Evolutionary conservation across 768 basidiomycete species (phyloP), one percentile per base, ranked within the genome.

Genomic region (Albatrellus ellisii): DNA sequence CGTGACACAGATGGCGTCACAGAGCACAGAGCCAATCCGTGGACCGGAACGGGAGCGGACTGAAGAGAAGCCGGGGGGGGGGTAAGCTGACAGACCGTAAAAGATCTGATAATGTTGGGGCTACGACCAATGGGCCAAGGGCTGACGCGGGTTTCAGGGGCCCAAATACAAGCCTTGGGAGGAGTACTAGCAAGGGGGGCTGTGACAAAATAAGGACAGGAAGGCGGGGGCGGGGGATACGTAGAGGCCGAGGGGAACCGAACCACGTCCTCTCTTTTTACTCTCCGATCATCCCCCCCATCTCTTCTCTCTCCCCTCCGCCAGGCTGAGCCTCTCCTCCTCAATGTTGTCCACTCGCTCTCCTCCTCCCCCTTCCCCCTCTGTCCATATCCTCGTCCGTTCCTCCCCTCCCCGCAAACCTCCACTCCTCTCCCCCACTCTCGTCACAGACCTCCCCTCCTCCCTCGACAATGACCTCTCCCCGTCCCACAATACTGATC

Each of bases 261-360:
- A 20, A 32, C 31, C 2, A 18, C 52, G 38, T n/a, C 43, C 44
- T 28, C 32, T 44, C 14, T 43, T 38, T 7, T 21, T 33, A 10
- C 39, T 39, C 38, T 22, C 32, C 18, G 37, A 35, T 34, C 27
- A 43, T 42, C 39, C 46, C 5, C 36, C 49, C 29, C 41, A 14
- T 33, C 12, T 39, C 38, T 22, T 33, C 18, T 40, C 37, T 34
- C 27, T 44, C 43, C 39, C 46, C 5, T 38, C 49, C 29, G 43
- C 52, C 41, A 12, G 40, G 11, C 31, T 14, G 27, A 41, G 9
- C 36, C 43, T 7, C 8, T 12, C 42, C 8, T 45, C 46, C 29
- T 50, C 39, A 34, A 67, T 63, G 65, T 58, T 67, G 45, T 61
- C 61, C 28, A 54, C 63, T 11, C 57, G 45, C 14, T 22, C 35